Evolutionary conservation across 208 protist genomes (phyloP).

Genomic region (Leishmania arabica): DNA sequence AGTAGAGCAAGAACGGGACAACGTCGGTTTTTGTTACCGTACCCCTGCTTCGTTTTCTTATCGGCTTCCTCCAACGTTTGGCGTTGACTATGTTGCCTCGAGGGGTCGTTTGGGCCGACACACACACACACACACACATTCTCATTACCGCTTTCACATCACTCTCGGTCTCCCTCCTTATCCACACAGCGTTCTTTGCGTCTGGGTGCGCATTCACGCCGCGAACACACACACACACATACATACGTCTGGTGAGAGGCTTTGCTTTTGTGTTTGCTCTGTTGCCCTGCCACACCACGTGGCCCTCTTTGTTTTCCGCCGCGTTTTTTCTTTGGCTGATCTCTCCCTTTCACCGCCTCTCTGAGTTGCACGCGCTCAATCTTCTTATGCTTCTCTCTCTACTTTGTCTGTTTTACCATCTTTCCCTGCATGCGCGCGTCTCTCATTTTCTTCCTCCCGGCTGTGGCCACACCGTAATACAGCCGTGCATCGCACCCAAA

Average conservation of each 20-base stretch:
- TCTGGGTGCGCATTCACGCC: background rate
- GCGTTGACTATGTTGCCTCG: background rate
- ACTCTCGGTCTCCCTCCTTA: background rate
- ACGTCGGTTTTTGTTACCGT: background rate
- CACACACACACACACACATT: background rate
- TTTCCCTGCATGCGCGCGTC: background rate
- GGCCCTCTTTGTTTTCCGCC: background rate
- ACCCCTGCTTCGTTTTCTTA: background rate
- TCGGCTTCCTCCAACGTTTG: background rate
- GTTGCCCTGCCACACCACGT: background rate
- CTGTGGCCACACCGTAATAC: background rate
- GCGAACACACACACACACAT: background rate
- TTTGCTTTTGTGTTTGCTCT: background rate
- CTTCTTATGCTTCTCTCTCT: constrained; percentile 4
- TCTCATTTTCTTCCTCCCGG: constrained; percentile 7
- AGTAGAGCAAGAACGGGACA: background rate
- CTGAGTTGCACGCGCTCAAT: background rate
- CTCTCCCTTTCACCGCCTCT: background rate
- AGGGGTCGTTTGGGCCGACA: background rate
- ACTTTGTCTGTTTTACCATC: background rate
- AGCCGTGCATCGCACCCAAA: background rate
- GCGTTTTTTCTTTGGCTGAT: background rate
- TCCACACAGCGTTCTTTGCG: background rate
- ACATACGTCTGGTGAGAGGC: background rate
- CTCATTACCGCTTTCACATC: background rate